Percentiles rank a stretch among this genome's conserved stretches.
These are phyloP conservation scores for Fusarium haematococcum DNA, from an alignment of 2,329 filamentous ascomycete species.

Conservation along the genomic window DNA sequence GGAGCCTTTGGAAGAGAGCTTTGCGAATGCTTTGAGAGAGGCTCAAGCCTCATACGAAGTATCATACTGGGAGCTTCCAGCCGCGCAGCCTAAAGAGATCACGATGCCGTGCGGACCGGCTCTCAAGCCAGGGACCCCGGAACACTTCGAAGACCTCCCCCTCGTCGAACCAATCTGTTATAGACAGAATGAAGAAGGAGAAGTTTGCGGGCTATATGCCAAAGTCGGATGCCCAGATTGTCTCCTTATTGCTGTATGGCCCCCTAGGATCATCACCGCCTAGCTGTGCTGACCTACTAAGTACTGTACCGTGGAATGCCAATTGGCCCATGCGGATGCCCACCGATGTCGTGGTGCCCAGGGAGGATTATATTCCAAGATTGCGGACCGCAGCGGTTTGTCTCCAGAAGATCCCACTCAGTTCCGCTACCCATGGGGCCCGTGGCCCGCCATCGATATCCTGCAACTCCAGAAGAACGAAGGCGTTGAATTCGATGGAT, in stretches of 20 bases:
- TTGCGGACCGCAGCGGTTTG: not conserved
- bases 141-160: not conserved
- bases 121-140: not conserved
- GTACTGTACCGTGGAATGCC: constrained; percentile 42
- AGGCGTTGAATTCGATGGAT: constrained; percentile 34
- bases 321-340: constrained; percentile 4
- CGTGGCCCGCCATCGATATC: constrained; percentile 41
- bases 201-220: constrained; percentile 8
- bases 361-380: not conserved
- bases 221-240: constrained; percentile 32
- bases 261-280: no score
- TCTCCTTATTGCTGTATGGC: constrained; percentile 35
- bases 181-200: not conserved
- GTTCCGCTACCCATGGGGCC: constrained; percentile 24
- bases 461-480: constrained; percentile 44
- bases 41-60: not conserved
- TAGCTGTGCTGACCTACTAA: constrained; percentile 17
- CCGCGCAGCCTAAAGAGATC: not conserved
- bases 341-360: constrained; percentile 16
- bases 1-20: not conserved
- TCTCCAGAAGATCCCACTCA: not conserved
- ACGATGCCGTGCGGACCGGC: not conserved
- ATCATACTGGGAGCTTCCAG: not conserved
- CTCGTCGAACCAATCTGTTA: constrained; percentile 20
- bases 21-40: not conserved